A percentile compares a stretch with the other conserved stretches of the same genome.
Evolutionary conservation across 2,329 filamentous ascomycete genomes (phyloP).

Genomic region (Alternaria arbusti): DNA sequence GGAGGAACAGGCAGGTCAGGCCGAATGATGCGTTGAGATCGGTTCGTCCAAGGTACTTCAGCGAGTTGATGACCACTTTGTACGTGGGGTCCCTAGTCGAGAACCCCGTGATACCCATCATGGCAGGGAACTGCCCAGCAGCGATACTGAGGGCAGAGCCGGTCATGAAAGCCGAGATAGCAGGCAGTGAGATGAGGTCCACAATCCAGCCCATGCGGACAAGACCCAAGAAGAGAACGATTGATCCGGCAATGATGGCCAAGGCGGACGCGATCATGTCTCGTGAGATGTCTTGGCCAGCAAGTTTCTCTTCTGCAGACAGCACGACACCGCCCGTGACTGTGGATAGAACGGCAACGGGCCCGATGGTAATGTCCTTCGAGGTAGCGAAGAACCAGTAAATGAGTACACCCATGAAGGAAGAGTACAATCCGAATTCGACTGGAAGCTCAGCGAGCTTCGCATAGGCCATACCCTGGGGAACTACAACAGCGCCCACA

Average conservation of each 20-base stretch:
- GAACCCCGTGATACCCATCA: constrained; percentile 81
- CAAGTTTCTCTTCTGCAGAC: constrained; percentile 62
- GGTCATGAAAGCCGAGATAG: constrained; percentile 97
- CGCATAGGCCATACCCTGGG: constrained; percentile 95
- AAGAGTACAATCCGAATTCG: constrained; percentile 90
- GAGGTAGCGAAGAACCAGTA: constrained; percentile 99
- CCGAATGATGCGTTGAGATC: constrained; percentile 83
- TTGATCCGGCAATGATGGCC: constrained; percentile 77
- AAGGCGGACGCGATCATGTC: constrained; percentile 64
- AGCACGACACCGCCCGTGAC: constrained; percentile 80
- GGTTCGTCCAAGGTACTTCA: constrained; percentile 70
- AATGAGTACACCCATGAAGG: constrained; percentile 91
- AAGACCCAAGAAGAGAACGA: constrained; percentile 82
- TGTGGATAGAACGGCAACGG: constrained; percentile 93
- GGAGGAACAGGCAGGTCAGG: constrained; percentile 75
- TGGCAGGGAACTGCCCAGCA: constrained; percentile 77
- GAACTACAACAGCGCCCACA: constrained; percentile 80
- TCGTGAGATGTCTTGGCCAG: constrained; percentile 26
- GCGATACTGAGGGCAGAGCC: constrained; percentile 92
- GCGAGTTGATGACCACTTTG: constrained; percentile 80
- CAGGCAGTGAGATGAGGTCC: constrained; percentile 88
- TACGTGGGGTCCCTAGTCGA: constrained; percentile 81
- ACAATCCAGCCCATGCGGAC: constrained; percentile 88
- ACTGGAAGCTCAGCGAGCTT: constrained; percentile 76
- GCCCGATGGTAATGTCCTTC: constrained; percentile 97